Evolutionary conservation across 805 yeast species (phyloP).

Genomic region (Scheffersomyces ergatensis): DNA sequence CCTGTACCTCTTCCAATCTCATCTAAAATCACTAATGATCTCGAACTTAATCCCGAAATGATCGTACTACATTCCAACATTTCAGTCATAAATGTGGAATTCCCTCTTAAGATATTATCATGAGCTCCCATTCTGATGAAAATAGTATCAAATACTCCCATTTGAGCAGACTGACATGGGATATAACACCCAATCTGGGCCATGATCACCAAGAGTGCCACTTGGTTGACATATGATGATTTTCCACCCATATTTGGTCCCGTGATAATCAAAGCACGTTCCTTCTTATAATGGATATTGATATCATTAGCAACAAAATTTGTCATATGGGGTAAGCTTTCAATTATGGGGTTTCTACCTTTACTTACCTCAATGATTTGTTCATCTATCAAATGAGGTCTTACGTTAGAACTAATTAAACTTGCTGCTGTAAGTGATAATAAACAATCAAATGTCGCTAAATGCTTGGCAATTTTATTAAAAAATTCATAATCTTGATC

Average conservation of each 20-base stretch:
- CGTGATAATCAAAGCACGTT: conserved; percentile 62
- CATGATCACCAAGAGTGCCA: conserved; percentile 69
- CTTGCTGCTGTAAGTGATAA: conserved; percentile 65
- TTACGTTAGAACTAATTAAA: conserved; percentile 35
- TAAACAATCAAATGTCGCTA: conserved; percentile 65
- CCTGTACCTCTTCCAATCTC: conserved; percentile 84
- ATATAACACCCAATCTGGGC: conserved; percentile 76
- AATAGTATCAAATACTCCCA: conserved; percentile 73
- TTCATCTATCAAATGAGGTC: conserved; percentile 49
- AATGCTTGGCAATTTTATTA: conserved; percentile 38
- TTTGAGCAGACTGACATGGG: conserved; percentile 59
- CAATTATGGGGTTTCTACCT: conserved; percentile 70
- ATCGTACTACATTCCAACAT: conserved; percentile 65
- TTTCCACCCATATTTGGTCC: conserved; percentile 93
- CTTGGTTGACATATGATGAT: conserved; percentile 70
- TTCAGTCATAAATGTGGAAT: conserved; percentile 83
- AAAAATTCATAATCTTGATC: conserved; percentile 32
- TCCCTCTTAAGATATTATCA: conserved; percentile 71
- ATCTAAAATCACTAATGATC: conserved; percentile 64
- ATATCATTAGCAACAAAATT: conserved; percentile 68
- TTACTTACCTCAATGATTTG: conserved; percentile 46
- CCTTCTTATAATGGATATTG: conserved; percentile 40
- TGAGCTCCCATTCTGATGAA: conserved; percentile 85
- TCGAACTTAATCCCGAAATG: conserved; percentile 47
- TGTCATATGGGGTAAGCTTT: conserved; percentile 35